These are phyloP conservation scores for Hsuehochloa calcarea DNA, from an alignment of 176 grass and related monocot genomes.

Conservation along the genomic window DNA sequence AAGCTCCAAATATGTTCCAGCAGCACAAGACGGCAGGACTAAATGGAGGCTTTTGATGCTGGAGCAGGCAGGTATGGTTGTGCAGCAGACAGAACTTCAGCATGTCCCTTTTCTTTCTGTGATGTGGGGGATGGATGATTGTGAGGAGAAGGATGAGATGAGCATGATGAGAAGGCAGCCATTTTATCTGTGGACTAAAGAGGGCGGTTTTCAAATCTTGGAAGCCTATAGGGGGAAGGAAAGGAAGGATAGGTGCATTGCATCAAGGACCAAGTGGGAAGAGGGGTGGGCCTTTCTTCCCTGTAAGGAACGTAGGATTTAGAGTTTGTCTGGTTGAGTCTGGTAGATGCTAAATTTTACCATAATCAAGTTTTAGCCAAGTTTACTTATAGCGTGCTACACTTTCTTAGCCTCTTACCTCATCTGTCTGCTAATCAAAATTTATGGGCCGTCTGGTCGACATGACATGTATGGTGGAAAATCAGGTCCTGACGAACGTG, in stretches of 20 bases:
- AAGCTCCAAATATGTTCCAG: too few relatives aligned
- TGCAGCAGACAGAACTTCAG: not conserved
- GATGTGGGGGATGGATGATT: not conserved
- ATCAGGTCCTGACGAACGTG: not conserved
- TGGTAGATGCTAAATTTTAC: too few relatives aligned
- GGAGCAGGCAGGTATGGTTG: not conserved
- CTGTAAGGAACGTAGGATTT: not conserved
- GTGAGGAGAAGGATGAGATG: not conserved
- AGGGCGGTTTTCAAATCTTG: constrained; percentile 24
- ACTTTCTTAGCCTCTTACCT: too few relatives aligned
- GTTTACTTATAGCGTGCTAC: too few relatives aligned
- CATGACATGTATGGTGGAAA: not conserved
- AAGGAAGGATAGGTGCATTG: constrained; percentile 20
- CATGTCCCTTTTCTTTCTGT: not conserved
- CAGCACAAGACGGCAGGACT: not conserved
- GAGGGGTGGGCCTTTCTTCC: constrained; percentile 19
- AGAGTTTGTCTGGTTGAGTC: too few relatives aligned
- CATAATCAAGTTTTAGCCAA: too few relatives aligned
- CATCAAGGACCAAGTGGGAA: constrained; percentile 40
- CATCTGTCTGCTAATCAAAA: too few relatives aligned
- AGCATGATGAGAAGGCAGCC: not conserved
- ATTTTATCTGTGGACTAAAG: constrained; percentile 34
- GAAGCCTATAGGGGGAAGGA: not conserved
- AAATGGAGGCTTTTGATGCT: not conserved
- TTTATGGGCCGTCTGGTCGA: not conserved